Evolutionary conservation across 176 grass and related monocot species (phyloP).

Genomic region (Thinopyrum elongatum): DNA sequence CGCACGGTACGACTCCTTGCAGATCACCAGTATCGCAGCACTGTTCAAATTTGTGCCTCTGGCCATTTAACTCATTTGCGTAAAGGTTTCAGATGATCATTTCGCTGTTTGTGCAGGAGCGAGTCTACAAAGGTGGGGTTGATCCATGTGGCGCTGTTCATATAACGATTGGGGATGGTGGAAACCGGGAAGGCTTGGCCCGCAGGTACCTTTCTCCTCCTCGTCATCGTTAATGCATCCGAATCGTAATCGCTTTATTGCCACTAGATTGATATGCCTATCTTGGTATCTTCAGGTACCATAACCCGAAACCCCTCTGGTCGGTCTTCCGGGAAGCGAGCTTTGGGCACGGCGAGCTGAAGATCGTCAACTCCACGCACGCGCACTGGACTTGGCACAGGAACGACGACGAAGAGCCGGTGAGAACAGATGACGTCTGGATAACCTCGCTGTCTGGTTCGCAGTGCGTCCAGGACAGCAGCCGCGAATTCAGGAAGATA

Average conservation of each 20-base stretch:
- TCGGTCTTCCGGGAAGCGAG: conserved; percentile 95
- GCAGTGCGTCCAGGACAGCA: conserved; percentile 41
- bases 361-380: conserved; percentile 72
- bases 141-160: conserved; percentile 79
- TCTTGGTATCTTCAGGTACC: conserved; percentile 43
- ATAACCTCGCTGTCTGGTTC: conserved; percentile 67
- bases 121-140: conserved; percentile 60
- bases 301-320: conserved; percentile 82
- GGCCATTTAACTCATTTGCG: neutral
- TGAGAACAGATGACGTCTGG: conserved; percentile 84
- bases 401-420: conserved; percentile 78
- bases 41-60: conserved; percentile 1
- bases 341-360: conserved; percentile 88
- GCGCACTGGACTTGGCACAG: conserved; percentile 96
- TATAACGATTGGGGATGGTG: conserved; percentile 94
- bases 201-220: conserved; percentile 45
- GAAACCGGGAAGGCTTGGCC: conserved; percentile 91
- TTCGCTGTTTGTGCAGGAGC: conserved; percentile 36
- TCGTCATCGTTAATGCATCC: neutral
- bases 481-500: conserved; percentile 53
- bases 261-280: neutral
- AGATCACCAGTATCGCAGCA: neutral
- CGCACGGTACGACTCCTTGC: conserved; percentile 58
- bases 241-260: neutral
- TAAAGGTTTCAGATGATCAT: neutral